Percentiles rank a stretch among this genome's conserved stretches.
Evolutionary conservation across 495 filamentous ascomycete genomes (phyloP).

Genomic region (Trichocladium antarcticum): DNA sequence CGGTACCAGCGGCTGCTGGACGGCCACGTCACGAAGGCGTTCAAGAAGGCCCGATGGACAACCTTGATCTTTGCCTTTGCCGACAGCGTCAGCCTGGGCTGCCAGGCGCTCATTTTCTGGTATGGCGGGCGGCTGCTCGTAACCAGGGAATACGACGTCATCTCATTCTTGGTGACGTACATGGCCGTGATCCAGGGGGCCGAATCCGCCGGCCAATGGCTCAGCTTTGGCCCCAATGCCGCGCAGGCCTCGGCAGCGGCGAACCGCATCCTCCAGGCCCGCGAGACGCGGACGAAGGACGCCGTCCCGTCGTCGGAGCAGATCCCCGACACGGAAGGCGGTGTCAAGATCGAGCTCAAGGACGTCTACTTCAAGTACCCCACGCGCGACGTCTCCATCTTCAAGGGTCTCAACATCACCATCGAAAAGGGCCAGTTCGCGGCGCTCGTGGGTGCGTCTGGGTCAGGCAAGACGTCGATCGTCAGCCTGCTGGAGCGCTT

Average conservation of each 20-base stretch:
- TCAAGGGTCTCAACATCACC: conserved; percentile 41
- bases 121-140: conserved; percentile 36
- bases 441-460: conserved; percentile 59
- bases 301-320: conserved; percentile 9
- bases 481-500: conserved; percentile 54
- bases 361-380: conserved; percentile 51
- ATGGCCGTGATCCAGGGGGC: conserved; percentile 41
- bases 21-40: conserved; percentile 31
- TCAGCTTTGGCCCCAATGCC: conserved; percentile 40
- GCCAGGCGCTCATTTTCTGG: conserved; percentile 42
- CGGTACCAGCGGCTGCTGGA: conserved; percentile 34
- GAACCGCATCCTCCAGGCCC: conserved; percentile 36
- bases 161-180: conserved; percentile 36
- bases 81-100: conserved; percentile 33
- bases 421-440: conserved; percentile 56
- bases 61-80: conserved; percentile 40
- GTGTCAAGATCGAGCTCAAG: conserved; percentile 44
- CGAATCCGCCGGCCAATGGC: conserved; percentile 35
- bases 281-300: conserved; percentile 24
- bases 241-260: conserved; percentile 38
- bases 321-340: conserved; percentile 34
- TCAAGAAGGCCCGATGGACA: conserved; percentile 32
- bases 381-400: conserved; percentile 41
- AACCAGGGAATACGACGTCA: conserved; percentile 27
- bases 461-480: conserved; percentile 63